Evolutionary conservation across 495 filamentous ascomycete genomes (phyloP).

Genomic region (Lasiosphaeria hispida): DNA sequence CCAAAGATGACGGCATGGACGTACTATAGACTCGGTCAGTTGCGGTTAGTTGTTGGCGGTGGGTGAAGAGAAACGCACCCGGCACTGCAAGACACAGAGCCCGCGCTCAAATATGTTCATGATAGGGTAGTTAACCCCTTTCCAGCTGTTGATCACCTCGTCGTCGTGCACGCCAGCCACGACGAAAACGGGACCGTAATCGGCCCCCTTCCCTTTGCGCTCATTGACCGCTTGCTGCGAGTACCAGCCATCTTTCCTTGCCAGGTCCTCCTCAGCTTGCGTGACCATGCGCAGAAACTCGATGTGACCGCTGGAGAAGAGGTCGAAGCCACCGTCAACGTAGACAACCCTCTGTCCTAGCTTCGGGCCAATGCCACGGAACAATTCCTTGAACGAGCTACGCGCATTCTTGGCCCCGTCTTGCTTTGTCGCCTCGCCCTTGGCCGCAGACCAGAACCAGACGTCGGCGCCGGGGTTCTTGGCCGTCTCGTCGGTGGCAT

Average conservation of each 20-base stretch:
- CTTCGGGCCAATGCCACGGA: conserved; percentile 62
- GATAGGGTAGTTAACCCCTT: conserved; percentile 96
- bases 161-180: conserved; percentile 93
- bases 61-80: conserved; percentile 50
- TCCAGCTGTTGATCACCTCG: conserved; percentile 89
- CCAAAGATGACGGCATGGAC: conserved; percentile 83
- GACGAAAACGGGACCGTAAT: conserved; percentile 80
- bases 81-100: conserved; percentile 91
- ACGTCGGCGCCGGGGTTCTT: conserved; percentile 70
- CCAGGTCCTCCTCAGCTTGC: conserved; percentile 65
- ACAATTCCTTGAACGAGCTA: conserved; percentile 59
- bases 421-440: conserved; percentile 50
- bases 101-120: conserved; percentile 99
- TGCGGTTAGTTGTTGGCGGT: neutral
- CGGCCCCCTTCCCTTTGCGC: conserved; percentile 60
- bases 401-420: conserved; percentile 43
- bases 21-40: conserved; percentile 55
- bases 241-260: conserved; percentile 68
- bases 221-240: conserved; percentile 57
- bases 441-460: conserved; percentile 68
- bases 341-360: conserved; percentile 86
- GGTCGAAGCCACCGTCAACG: conserved; percentile 94
- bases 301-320: conserved; percentile 96
- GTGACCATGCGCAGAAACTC: conserved; percentile 81
- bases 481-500: conserved; percentile 81